A percentile compares a stretch with the other conserved stretches of the same genome.
These are phyloP conservation scores for Nitzschia sp. DNA, from an alignment of 108 stramenopile species.

Conservation along the genomic window DNA sequence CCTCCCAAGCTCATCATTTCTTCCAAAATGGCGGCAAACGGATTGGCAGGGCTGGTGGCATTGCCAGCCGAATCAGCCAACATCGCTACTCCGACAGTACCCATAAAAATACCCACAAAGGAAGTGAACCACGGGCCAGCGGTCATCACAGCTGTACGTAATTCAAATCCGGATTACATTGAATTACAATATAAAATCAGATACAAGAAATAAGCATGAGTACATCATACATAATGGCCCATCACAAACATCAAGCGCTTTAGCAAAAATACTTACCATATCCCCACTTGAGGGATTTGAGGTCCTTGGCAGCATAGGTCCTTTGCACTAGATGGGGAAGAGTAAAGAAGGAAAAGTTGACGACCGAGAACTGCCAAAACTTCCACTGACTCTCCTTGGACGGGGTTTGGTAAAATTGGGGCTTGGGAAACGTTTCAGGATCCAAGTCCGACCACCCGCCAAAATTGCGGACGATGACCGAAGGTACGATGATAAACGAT, in stretches of 20 bases:
- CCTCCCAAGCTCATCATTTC: conserved; percentile 21
- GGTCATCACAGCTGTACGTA: too few relatives aligned
- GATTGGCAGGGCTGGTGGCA: not conserved
- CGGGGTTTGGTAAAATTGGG: conserved; percentile 37
- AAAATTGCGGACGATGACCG: conserved; percentile 16
- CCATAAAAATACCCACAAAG: conserved; percentile 40
- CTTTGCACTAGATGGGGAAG: conserved; percentile 38
- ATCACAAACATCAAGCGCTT: too few relatives aligned
- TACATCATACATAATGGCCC: too few relatives aligned
- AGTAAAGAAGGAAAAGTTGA: conserved; percentile 35
- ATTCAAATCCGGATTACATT: too few relatives aligned
- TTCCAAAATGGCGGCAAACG: conserved; percentile 29
- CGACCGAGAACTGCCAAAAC: conserved; percentile 34
- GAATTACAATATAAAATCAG: too few relatives aligned
- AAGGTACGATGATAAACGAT: conserved; percentile 22
- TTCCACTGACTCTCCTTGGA: conserved; percentile 18
- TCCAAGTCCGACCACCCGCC: conserved; percentile 34
- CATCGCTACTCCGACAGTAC: conserved; percentile 35
- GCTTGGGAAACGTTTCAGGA: conserved; percentile 20
- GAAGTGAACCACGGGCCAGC: conserved; percentile 24
- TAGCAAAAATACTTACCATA: conserved; percentile 8
- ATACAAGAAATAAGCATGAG: too few relatives aligned
- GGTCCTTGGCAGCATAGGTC: conserved; percentile 33
- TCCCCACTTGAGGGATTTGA: conserved; percentile 26
- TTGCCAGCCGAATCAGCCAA: conserved; percentile 8